Evolutionary conservation across 345 rosid genomes (phyloP).

Genomic region (Acer negundo): DNA sequence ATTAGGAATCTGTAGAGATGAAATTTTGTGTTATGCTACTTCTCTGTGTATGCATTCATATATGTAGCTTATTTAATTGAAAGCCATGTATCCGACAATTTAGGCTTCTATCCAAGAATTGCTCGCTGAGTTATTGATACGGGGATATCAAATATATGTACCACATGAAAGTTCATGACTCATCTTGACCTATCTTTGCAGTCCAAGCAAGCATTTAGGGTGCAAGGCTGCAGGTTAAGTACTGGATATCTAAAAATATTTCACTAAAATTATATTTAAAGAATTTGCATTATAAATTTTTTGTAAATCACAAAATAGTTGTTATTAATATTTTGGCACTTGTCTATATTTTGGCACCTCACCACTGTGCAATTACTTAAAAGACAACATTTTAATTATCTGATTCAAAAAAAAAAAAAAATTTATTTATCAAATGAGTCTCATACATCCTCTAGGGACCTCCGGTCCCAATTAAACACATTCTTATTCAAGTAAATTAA

Average conservation of each 20-base stretch:
- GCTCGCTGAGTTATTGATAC: not conserved
- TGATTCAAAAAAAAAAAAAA: too few relatives aligned
- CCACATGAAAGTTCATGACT: not conserved
- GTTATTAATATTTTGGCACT: too few relatives aligned
- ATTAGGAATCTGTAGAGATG: not conserved
- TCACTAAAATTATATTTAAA: not conserved
- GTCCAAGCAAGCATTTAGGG: not conserved
- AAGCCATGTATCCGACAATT: not conserved
- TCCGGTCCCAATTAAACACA: not conserved
- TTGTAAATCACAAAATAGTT: not conserved
- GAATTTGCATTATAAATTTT: not conserved
- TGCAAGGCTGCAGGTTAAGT: not conserved
- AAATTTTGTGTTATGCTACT: not conserved
- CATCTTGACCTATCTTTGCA: not conserved
- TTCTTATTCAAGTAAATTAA: not conserved
- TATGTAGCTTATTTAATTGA: not conserved
- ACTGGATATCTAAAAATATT: not conserved
- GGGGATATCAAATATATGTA: not conserved
- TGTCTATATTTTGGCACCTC: not conserved
- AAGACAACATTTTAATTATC: not conserved
- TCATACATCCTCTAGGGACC: not conserved
- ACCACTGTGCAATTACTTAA: not conserved
- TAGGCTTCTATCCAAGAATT: not conserved
- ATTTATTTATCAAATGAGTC: not conserved
- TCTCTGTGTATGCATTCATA: not conserved